These are phyloP conservation scores for Musa balbisiana DNA, from an alignment of 202 grass and related monocot species.

Conservation along the genomic window DNA sequence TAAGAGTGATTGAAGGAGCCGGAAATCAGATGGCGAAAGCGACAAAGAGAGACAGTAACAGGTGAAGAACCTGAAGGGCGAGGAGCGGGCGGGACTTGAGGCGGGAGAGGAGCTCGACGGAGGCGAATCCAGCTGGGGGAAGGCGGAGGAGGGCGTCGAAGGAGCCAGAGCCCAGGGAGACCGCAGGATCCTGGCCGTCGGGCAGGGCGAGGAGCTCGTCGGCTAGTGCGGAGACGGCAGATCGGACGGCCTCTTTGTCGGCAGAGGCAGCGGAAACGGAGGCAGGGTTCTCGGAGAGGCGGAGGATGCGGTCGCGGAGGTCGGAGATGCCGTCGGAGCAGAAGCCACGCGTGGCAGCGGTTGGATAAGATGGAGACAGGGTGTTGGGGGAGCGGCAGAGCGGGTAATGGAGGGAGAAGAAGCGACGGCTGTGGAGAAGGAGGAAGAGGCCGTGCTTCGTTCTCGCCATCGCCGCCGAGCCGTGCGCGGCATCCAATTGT, in stretches of 20 bases:
- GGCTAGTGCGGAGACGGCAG: constrained; percentile 5
- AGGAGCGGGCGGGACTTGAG: constrained; percentile 21
- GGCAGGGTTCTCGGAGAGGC: neutral
- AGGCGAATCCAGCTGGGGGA: constrained; percentile 10
- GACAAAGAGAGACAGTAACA: neutral
- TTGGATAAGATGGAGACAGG: neutral
- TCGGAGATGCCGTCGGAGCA: constrained; percentile 2
- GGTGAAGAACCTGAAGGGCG: constrained; percentile 19
- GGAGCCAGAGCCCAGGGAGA: neutral
- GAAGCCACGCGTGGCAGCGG: neutral
- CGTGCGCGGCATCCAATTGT: too few species aligned
- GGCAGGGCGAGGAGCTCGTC: constrained; percentile 10
- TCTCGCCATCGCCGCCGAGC: neutral
- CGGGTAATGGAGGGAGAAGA: neutral
- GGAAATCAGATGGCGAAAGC: neutral
- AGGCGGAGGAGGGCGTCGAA: constrained; percentile 5
- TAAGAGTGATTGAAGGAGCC: neutral
- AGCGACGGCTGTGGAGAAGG: neutral
- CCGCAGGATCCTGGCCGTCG: neutral
- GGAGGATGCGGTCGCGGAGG: constrained; percentile 14
- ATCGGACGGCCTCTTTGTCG: neutral
- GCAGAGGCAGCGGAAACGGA: neutral
- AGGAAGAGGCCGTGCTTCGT: neutral
- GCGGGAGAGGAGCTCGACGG: constrained; percentile 10
- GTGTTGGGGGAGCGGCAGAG: neutral